Evolutionary conservation across 1,139 yeast genomes (phyloP), one percentile per base, ranked within the genome.

Genomic region (Taphrina populina): DNA sequence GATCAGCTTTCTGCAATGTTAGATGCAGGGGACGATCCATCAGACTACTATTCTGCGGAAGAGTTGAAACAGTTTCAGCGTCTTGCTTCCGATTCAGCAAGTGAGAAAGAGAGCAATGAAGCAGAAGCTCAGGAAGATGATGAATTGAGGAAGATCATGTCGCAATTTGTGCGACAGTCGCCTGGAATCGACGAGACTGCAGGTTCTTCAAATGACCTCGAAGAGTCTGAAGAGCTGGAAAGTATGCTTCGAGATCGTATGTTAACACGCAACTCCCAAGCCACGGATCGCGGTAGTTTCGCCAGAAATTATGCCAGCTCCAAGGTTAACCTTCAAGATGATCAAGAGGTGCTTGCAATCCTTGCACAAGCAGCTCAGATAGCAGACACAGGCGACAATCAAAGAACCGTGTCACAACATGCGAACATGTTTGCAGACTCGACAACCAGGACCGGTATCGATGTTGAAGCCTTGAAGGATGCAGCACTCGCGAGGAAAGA

Each of bases 1-100:
- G 46, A 37, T n/a, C 54, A 49, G 10, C 30, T 37, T 19, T 45
- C 39, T 13, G 54, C 54, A n/a, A 49, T 49, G 43, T 29, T 11
- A 8, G 37, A 37, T 10, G 19, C 37, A 15, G 54, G 46, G 3
- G 54, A 49, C 10, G 26, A 23, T 23, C 46, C 36, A 8, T 13
- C 37, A 10, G 33, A 30, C 15, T 49, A 49, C 34, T 36, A 34
- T 26, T 19, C 45, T 10, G 36, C 53, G 8, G 23, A 36, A 10
- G 53, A 47, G 45, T 15, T 47, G 34, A 11, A 24, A 19, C 36
- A 35, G 32, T 43, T 29, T 20, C 47, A 43, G 23, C 29, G 47
- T 30, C 37, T 43, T 7, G 47, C 47, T n/a, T 43, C 47, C 26
- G 36, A 33, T 33, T 13, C 36, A 33, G 8, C 36, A 7, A n/a